A percentile compares a stretch with the other conserved stretches of the same genome.
Evolutionary conservation across 129 eudicot genomes (phyloP).

Genomic region (Flaveria brownii): DNA sequence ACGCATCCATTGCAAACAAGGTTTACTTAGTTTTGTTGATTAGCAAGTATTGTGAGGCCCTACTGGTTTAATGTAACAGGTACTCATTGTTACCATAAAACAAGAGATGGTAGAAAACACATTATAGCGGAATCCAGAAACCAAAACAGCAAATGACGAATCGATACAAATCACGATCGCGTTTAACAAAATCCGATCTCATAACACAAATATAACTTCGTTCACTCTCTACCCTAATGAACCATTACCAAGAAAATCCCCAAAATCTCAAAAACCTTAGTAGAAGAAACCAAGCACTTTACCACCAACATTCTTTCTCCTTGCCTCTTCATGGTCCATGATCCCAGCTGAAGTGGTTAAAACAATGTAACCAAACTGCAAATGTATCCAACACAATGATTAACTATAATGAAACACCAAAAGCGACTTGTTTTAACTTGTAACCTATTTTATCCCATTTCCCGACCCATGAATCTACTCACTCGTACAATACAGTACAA

Average conservation of each 20-base stretch:
- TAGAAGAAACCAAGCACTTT: constrained; percentile 79
- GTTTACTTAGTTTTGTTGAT: no score
- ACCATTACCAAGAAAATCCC: constrained; percentile 14
- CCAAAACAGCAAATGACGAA: neutral
- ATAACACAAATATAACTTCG: constrained; percentile 23
- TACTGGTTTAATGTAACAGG: no score
- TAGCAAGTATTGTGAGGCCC: no score
- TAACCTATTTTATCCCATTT: neutral
- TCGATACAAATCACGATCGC: constrained; percentile 22
- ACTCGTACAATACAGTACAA: neutral
- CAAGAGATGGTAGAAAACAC: neutral
- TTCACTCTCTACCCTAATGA: constrained; percentile 28
- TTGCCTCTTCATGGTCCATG: constrained; percentile 78
- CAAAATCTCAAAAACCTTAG: constrained; percentile 14
- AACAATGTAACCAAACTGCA: constrained; percentile 70
- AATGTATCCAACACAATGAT: neutral
- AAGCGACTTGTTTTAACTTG: neutral
- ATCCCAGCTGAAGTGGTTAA: constrained; percentile 74
- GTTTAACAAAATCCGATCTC: constrained; percentile 28
- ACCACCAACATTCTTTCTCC: constrained; percentile 73
- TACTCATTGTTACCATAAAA: no score
- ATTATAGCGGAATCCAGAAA: constrained; percentile 8
- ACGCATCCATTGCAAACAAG: no score
- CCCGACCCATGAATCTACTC: neutral
- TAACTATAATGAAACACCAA: neutral